phyloP scores from a whole-genome alignment of 169 alveolate genomes.

The Babesia bovis region DNA sequence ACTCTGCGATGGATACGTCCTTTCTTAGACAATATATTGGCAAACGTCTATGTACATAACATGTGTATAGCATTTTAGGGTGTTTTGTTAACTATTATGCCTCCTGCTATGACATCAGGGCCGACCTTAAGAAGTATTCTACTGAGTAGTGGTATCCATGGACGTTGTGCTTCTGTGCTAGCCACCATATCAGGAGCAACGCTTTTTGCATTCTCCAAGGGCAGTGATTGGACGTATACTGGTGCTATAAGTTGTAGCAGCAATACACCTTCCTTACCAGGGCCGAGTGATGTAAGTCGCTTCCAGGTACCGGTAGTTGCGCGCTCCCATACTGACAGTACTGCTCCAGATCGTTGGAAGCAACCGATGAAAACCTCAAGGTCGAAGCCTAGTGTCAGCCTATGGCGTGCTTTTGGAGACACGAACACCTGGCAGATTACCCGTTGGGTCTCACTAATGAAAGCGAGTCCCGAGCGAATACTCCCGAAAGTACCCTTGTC shows the following conservation, averaged over 20 bases:
- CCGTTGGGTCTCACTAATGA: neutral
- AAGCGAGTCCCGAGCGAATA: neutral
- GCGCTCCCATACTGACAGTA: slow-evolving; percentile 8
- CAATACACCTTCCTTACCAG: slow-evolving; percentile 47
- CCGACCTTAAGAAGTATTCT: slow-evolving; percentile 29
- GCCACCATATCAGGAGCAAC: neutral
- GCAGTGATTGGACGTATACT: slow-evolving; percentile 36
- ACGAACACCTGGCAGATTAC: slow-evolving; percentile 24
- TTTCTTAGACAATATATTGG: no score
- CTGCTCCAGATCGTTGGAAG: slow-evolving; percentile 30
- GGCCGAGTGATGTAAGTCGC: slow-evolving; percentile 42
- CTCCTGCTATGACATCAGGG: slow-evolving; percentile 63
- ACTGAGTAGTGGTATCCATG: slow-evolving; percentile 43
- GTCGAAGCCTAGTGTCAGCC: slow-evolving; percentile 40
- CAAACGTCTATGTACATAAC: no score
- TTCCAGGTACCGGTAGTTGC: slow-evolving; percentile 12
- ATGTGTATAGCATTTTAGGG: no score
- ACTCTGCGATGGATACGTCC: no score
- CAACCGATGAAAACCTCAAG: slow-evolving; percentile 51
- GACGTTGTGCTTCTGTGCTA: neutral
- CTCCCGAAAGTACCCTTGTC: slow-evolving; percentile 27
- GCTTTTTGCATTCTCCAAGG: neutral
- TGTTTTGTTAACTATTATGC: slow-evolving; percentile 8
- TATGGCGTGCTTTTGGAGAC: slow-evolving; percentile 4
- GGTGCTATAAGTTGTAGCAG: slow-evolving; percentile 19